These are phyloP conservation scores for Neurospora sp. DNA, from an alignment of 2,329 filamentous ascomycete genomes.

Conservation along the genomic window DNA sequence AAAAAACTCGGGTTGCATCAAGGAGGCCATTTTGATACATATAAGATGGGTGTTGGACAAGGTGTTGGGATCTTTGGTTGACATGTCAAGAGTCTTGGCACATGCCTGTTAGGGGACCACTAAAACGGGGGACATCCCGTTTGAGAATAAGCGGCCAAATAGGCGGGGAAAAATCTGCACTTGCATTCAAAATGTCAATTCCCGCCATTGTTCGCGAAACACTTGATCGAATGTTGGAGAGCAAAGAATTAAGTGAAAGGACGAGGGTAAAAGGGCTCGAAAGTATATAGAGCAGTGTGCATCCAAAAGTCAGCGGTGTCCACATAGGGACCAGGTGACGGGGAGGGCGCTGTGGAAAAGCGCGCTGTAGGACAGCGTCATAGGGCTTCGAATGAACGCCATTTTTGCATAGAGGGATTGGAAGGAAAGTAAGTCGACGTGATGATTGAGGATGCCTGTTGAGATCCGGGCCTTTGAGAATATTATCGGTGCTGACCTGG, in stretches of 20 bases:
- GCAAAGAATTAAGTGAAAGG: background rate
- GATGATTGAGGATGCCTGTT: background rate
- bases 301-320: background rate
- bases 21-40: background rate
- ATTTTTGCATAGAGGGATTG: background rate
- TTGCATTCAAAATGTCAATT: background rate
- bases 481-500: no score
- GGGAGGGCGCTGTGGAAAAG: background rate
- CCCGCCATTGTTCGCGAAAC: background rate
- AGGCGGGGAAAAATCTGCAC: background rate
- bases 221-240: background rate
- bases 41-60: background rate
- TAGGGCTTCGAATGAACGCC: background rate
- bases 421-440: background rate
- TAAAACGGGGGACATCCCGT: background rate
- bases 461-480: no score
- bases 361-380: background rate
- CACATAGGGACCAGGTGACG: background rate
- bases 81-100: background rate
- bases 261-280: background rate
- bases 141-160: background rate
- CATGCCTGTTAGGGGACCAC: background rate
- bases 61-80: background rate
- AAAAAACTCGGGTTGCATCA: background rate
- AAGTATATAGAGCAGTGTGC: background rate